Base-by-base conservation (phyloP, 2,329 filamentous ascomycete genomes). In the Phoma sp. region DNA sequence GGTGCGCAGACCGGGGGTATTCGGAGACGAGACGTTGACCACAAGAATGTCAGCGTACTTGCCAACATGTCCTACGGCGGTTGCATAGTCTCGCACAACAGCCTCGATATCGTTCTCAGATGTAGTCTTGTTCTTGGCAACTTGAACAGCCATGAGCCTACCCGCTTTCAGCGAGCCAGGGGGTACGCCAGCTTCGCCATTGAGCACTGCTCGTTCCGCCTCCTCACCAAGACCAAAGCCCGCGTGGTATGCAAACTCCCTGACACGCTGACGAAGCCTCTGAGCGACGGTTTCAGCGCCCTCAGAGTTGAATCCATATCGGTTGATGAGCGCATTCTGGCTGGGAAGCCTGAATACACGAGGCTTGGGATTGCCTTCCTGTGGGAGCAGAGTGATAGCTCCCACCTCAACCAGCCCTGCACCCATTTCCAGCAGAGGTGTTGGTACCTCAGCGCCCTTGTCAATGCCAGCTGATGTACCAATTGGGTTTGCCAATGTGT, bases 71-170 rank as follows among this genome's bases (percentile, higher is more conserved):
- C 89, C 82, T 3, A 97, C 93, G 67, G 93, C 96, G 74, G 90
- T 91, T n/a, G 95, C 90, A 71, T 98, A 97, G 65, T 89, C 85
- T 20, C 84, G 83, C 43, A 83, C 86, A 14, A 98, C 89, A 26
- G 92, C 93, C 34, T 89, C 84, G 56, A 96, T 88, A 70, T 98
- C 91, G 40, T 83, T 82, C 71, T 96, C 93, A 17, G 92, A 87
- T 0, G 95, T 99, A 39, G 85, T 82, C 81, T 97, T 98, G 79
- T 98, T 98, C 86, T 99, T 99, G 45, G 93, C 93, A 34, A 98
- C 86, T 77, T 99, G 95, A 15, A 99, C 92, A 14, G 91, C 89
- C 57, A 99, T 81, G 53, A 97, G 78, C 56, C 89, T 86, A 12
- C 93, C 93, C 0, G 86, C 80, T 12, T 81, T 78, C 65, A 99